phyloP scores from a whole-genome alignment of 139 green algal genomes.

The Ettlia oleoabundans region DNA sequence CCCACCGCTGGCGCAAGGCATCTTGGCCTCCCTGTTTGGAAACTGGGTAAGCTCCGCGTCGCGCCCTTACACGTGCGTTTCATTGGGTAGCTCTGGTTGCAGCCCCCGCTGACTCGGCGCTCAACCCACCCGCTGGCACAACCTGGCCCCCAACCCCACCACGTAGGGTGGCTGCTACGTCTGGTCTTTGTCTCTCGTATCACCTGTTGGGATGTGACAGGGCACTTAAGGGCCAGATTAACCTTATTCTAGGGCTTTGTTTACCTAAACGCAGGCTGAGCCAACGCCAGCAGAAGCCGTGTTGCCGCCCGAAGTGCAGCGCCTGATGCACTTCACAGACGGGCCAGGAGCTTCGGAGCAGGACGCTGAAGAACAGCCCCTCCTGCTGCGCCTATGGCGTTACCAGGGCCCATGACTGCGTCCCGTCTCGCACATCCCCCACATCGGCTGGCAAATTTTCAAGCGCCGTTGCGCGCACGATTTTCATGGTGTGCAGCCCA shows the following conservation, averaged over 20 bases:
- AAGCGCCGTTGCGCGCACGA: too few species aligned
- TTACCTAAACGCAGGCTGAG: neutral
- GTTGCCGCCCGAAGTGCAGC: slow-evolving; percentile 46
- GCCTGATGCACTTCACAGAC: slow-evolving; percentile 42
- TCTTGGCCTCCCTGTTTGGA: neutral
- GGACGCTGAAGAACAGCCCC: neutral
- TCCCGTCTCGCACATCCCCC: neutral
- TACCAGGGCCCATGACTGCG: slow-evolving; percentile 47
- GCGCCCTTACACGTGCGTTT: too few species aligned
- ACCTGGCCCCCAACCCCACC: too few species aligned
- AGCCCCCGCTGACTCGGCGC: too few species aligned
- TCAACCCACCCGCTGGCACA: too few species aligned
- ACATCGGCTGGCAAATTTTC: too few species aligned
- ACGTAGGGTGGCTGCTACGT: too few species aligned
- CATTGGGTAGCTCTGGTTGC: too few species aligned
- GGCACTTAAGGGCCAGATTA: too few species aligned
- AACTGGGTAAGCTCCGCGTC: neutral
- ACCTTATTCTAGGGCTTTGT: neutral
- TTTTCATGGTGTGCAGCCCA: too few species aligned
- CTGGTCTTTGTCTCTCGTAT: too few species aligned
- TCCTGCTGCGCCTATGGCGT: slow-evolving; percentile 35
- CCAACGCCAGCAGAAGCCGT: neutral
- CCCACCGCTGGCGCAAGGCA: neutral
- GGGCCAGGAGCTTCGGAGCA: neutral
- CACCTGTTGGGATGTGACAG: too few species aligned